These are phyloP conservation scores for Acer yangbiense DNA, from an alignment of 345 rosid species.

Conservation along the genomic window DNA sequence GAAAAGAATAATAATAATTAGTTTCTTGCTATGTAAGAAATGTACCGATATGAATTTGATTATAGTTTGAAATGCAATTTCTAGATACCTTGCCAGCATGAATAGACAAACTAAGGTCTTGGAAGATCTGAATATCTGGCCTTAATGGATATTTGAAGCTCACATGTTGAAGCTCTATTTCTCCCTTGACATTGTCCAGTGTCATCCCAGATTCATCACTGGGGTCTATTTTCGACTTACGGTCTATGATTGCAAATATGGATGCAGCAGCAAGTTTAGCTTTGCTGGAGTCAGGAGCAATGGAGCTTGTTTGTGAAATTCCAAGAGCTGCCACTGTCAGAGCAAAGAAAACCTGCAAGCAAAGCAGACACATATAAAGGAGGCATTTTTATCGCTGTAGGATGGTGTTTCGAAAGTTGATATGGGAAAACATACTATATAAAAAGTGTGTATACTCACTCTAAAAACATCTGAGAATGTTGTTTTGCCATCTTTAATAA, in stretches of 20 bases:
- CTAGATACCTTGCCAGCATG: conserved; percentile 66
- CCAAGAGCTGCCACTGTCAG: conserved; percentile 63
- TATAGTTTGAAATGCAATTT: neutral
- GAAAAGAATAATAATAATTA: neutral
- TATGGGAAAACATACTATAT: neutral
- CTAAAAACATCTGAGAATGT: conserved; percentile 67
- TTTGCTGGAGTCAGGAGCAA: conserved; percentile 61
- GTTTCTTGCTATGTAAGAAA: neutral
- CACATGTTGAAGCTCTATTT: conserved; percentile 62
- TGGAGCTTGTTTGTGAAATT: conserved; percentile 71
- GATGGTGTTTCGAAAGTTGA: neutral
- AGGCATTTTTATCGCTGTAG: neutral
- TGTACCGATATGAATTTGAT: neutral
- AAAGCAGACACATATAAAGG: neutral
- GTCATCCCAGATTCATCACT: conserved; percentile 66
- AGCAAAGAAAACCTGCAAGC: conserved; percentile 72
- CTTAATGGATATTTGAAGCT: conserved; percentile 77
- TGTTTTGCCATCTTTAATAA: conserved; percentile 52
- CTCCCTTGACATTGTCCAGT: conserved; percentile 59
- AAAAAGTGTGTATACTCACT: conserved; percentile 30
- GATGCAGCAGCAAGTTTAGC: conserved; percentile 71
- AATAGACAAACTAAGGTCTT: conserved; percentile 63
- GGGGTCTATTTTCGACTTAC: conserved; percentile 65
- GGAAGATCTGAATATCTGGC: conserved; percentile 72
- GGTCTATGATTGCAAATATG: conserved; percentile 62